These are phyloP conservation scores for Aureobasidium sp. DNA, from an alignment of 2,329 filamentous ascomycete genomes.

Conservation along the genomic window DNA sequence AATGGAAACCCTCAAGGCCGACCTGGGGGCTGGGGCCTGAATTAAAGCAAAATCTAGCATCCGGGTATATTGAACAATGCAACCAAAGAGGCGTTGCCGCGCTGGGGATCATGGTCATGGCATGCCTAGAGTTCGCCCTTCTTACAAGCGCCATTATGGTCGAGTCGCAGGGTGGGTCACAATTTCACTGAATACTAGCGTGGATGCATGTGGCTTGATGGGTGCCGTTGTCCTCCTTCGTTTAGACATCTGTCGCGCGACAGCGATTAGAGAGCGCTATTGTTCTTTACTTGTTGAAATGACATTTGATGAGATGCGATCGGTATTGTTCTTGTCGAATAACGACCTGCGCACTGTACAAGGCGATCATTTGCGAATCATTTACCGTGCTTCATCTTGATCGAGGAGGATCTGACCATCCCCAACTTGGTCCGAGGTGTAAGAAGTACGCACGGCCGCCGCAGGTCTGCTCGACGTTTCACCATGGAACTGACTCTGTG, in stretches of 20 bases:
- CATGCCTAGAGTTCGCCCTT: conserved; percentile 9
- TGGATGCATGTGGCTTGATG: conserved; percentile 13
- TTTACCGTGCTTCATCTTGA: not conserved
- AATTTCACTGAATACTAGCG: conserved; percentile 11
- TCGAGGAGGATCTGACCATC: conserved; percentile 1
- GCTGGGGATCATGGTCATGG: conserved; percentile 6
- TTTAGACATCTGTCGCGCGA: conserved; percentile 1
- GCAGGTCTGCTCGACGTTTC: conserved; percentile 10
- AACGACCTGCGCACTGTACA: not conserved
- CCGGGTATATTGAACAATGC: conserved; percentile 7
- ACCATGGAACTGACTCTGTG: conserved; percentile 11
- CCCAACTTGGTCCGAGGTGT: conserved; percentile 8
- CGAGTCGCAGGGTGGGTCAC: conserved; percentile 13
- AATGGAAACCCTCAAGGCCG: conserved; percentile 7
- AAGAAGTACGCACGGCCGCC: conserved; percentile 9
- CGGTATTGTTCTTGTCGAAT: not conserved
- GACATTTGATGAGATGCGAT: not conserved
- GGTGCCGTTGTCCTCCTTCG: conserved; percentile 7
- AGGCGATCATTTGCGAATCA: conserved; percentile 6
- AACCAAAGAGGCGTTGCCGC: not conserved
- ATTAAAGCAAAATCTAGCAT: conserved; percentile 4
- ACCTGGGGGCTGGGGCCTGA: conserved; percentile 6
- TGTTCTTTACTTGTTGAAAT: not conserved
- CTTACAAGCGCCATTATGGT: conserved; percentile 12
- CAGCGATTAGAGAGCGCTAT: not conserved